A percentile compares a stretch with the other conserved stretches of the same genome.
These are phyloP conservation scores for Vachellia pachyceras DNA, from an alignment of 306 rosid species.

Conservation along the genomic window DNA sequence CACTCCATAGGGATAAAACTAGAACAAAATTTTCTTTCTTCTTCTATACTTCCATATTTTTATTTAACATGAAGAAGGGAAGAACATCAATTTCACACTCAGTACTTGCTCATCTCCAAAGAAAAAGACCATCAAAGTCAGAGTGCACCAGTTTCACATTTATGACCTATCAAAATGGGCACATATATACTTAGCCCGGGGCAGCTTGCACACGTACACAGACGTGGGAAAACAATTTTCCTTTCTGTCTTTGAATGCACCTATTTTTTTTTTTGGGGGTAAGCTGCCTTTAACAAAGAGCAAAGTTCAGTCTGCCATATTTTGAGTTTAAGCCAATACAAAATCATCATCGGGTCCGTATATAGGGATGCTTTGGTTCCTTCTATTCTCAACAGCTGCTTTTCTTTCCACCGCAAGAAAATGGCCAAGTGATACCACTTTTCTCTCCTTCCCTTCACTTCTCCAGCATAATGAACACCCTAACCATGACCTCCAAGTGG, in stretches of 20 bases:
- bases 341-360: conserved; percentile 33
- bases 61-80: neutral
- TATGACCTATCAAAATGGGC: neutral
- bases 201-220: neutral
- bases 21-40: neutral
- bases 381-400: conserved; percentile 34
- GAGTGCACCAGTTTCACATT: neutral
- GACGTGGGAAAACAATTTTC: conserved; percentile 13
- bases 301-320: conserved; percentile 14
- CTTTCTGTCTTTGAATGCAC: neutral
- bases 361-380: conserved; percentile 12
- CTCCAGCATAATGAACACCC: conserved; percentile 24
- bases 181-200: neutral
- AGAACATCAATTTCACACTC: neutral
- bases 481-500: conserved; percentile 25
- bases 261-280: too few species aligned
- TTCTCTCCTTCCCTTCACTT: neutral
- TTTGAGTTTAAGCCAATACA: conserved; percentile 28
- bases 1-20: neutral
- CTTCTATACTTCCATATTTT: neutral
- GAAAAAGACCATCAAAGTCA: neutral
- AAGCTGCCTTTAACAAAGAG: conserved; percentile 36
- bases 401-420: conserved; percentile 43
- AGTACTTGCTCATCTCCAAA: neutral
- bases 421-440: conserved; percentile 36